phyloP scores from a whole-genome alignment of 169 alveolate species.

The Ichthyophthirius multifiliis region DNA sequence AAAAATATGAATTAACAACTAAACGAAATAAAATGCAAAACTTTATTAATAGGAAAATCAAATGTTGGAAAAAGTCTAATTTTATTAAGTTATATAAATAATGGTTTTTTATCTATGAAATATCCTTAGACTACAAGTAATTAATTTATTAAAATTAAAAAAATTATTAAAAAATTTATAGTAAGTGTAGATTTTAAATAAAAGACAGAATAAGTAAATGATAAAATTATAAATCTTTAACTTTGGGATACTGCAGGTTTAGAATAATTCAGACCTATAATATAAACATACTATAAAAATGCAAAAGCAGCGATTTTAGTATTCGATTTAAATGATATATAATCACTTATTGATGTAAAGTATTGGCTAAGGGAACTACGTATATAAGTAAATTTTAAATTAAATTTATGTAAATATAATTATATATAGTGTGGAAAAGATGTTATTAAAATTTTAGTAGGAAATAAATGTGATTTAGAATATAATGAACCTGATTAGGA shows the following conservation, averaged over 20 bases:
- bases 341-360: conserved; percentile 42
- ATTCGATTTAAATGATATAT: conserved; percentile 44
- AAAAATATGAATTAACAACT: no score
- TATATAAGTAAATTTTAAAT: no score
- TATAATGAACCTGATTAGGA: background rate
- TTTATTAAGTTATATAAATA: background rate
- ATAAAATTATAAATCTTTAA: conserved; percentile 13
- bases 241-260: conserved; percentile 80
- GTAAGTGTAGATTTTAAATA: background rate
- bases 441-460: conserved; percentile 5
- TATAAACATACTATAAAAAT: conserved; percentile 66
- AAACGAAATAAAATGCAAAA: background rate
- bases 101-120: background rate
- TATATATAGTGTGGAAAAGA: conserved; percentile 48
- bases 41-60: background rate
- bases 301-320: conserved; percentile 68
- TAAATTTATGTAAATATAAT: no score
- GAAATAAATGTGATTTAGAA: no score
- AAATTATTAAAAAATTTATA: background rate
- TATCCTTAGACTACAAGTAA: background rate
- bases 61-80: background rate
- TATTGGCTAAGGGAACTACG: conserved; percentile 61
- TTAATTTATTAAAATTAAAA: background rate
- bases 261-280: conserved; percentile 67
- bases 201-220: background rate